Base-by-base conservation (phyloP, 139 green algal genomes). In the Yamagishiella unicocca region DNA sequence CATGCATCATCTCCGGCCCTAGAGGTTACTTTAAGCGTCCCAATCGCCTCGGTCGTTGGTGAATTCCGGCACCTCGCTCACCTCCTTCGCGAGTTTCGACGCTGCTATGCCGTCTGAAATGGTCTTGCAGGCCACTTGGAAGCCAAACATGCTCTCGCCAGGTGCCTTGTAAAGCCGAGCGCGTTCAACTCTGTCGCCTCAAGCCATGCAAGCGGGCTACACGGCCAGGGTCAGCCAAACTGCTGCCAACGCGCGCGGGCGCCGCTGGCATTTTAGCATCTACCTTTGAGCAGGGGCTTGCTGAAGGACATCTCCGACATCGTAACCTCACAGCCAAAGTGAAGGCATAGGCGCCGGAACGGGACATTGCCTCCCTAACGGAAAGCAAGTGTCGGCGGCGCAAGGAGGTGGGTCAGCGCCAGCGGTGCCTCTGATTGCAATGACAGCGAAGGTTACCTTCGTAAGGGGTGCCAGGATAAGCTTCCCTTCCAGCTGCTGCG, bases 281-380 rank as follows among this genome's bases (percentile, higher is more conserved):
- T 90, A 74, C 70, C 92, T 91, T 94, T 95, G 67, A 94, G 37
- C 22, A 97, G 82, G 27, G 90, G 73, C 35, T 91, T 90, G 1
- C 92, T 94, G 83, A 96, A 96, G 0, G 92, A 92, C 96, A 98
- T 98, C 85, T 98, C 96, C 14, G 70, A 91, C 77, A 95, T 94
- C 8, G 94, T 96, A 22, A 96, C 93, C 22, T 95, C 83, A 33
- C 90, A 91, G 0, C 93, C 94, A 84, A 97, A 97, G 27, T 95
- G 88, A 19, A 85, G 85, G 86, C 93, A 96, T 4, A 98, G 91
- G 27, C 92, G 88, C 37, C 95, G 90, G 89, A 97, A 98, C 0
- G 96, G 95, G 53, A 98, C 55, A 70, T 97, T 95, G 83, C 93
- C 92, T 31, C 91, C 94, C 45, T 92, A 55, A 0, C 38, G 54